Evolutionary conservation across 2,329 filamentous ascomycete species (phyloP).

Genomic region (Coniochaeta sp.): DNA sequence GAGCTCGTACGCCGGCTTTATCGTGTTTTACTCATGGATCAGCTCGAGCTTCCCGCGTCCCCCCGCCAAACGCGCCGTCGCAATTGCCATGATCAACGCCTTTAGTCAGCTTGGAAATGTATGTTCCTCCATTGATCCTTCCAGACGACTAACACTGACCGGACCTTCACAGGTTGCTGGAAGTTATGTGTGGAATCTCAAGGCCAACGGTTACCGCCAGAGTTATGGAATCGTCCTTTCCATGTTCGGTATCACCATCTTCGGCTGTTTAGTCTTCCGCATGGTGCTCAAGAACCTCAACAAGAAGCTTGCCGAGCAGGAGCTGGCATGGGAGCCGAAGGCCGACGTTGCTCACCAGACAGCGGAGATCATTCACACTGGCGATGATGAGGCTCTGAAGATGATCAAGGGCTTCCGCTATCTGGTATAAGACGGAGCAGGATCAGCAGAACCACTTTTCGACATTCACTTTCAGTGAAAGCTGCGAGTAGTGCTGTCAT

Average conservation of each 20-base stretch:
- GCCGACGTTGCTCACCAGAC: slow-evolving; percentile 32
- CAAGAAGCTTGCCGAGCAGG: slow-evolving; percentile 35
- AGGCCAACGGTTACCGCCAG: slow-evolving; percentile 53
- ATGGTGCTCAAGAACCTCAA: slow-evolving; percentile 38
- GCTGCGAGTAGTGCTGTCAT: background rate
- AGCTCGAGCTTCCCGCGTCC: slow-evolving; percentile 49
- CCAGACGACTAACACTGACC: background rate
- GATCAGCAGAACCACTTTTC: background rate
- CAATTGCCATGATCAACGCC: slow-evolving; percentile 53
- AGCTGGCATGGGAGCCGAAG: slow-evolving; percentile 25
- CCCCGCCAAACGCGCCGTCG: slow-evolving; percentile 53
- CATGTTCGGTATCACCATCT: slow-evolving; percentile 55
- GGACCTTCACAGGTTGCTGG: slow-evolving; percentile 37
- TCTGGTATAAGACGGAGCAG: slow-evolving; percentile 25
- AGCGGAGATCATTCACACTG: slow-evolving; percentile 27
- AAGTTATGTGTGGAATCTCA: slow-evolving; percentile 55
- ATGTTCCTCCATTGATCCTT: background rate
- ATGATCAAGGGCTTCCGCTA: slow-evolving; percentile 42
- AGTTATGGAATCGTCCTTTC: slow-evolving; percentile 58
- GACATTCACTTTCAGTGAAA: background rate
- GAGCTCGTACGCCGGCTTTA: slow-evolving; percentile 47
- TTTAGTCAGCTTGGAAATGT: slow-evolving; percentile 48
- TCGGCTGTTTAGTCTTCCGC: slow-evolving; percentile 42
- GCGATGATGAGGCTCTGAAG: slow-evolving; percentile 31
- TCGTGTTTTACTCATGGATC: slow-evolving; percentile 54